Evolutionary conservation across 768 basidiomycete genomes (phyloP).

Genomic region (Trichaptum fuscoviolaceum): DNA sequence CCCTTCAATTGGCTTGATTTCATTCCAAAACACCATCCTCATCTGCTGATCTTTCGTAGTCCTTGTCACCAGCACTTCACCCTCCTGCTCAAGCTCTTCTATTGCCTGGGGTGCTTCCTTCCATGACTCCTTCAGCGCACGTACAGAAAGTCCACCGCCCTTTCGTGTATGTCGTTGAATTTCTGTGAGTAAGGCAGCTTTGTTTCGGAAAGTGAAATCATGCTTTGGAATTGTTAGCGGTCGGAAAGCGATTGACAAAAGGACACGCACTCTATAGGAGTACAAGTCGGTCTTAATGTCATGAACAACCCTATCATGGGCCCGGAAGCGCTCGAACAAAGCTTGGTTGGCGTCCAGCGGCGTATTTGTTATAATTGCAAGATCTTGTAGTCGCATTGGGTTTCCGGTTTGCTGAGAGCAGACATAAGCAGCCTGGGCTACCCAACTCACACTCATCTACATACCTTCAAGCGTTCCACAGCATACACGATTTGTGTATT

Average conservation of each 20-base stretch:
- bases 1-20: constrained; percentile 73
- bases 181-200: constrained; percentile 76
- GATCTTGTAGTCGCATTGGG: constrained; percentile 84
- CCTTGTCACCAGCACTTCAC: constrained; percentile 83
- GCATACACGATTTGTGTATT: constrained; percentile 87
- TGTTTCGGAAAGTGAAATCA: constrained; percentile 81
- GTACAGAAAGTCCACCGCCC: constrained; percentile 81
- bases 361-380: constrained; percentile 75
- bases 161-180: constrained; percentile 81
- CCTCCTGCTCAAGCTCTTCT: constrained; percentile 86
- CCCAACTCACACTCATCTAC: constrained; percentile 12
- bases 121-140: constrained; percentile 86
- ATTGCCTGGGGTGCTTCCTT: constrained; percentile 79
- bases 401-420: constrained; percentile 48
- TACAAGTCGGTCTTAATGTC: constrained; percentile 84
- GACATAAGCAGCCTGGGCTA: background rate
- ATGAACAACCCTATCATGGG: constrained; percentile 73
- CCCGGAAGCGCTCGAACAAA: constrained; percentile 74
- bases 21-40: constrained; percentile 88
- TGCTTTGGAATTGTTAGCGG: constrained; percentile 42
- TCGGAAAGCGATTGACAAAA: background rate
- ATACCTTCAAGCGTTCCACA: constrained; percentile 74
- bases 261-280: constrained; percentile 66
- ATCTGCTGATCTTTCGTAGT: constrained; percentile 78
- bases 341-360: constrained; percentile 67